Evolutionary conservation across 768 basidiomycete species (phyloP).

Genomic region (Wakefieldia striispora): DNA sequence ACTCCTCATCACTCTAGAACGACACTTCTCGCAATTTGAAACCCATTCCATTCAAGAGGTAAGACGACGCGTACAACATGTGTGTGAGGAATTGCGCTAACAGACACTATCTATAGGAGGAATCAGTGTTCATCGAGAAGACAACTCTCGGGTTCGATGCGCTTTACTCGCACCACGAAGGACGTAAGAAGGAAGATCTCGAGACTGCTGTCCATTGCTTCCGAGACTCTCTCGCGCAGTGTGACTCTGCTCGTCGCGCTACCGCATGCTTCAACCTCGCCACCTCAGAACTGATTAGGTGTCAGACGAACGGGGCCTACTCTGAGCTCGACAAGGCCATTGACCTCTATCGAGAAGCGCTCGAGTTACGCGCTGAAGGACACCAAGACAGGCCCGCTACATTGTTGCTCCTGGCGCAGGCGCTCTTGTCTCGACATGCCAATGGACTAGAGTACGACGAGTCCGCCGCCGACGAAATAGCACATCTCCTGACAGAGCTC

Average conservation of each 20-base stretch:
- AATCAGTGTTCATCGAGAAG: too few relatives aligned
- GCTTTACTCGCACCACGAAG: neutral
- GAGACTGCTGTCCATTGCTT: too few relatives aligned
- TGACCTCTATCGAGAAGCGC: constrained; percentile 5
- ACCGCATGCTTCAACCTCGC: constrained; percentile 14
- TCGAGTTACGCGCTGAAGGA: constrained; percentile 1
- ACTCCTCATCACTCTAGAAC: too few relatives aligned
- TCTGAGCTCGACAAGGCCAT: neutral
- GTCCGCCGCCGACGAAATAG: too few relatives aligned
- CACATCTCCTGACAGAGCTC: too few relatives aligned
- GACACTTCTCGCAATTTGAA: too few relatives aligned
- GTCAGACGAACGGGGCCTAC: neutral
- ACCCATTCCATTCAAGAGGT: too few relatives aligned
- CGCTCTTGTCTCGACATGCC: neutral
- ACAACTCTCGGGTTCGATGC: constrained; percentile 2
- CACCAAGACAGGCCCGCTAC: constrained; percentile 10
- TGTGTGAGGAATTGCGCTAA: too few relatives aligned
- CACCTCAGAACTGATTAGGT: neutral
- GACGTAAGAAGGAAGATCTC: neutral
- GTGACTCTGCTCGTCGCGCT: neutral
- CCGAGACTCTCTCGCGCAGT: neutral
- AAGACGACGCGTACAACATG: too few relatives aligned
- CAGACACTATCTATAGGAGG: too few relatives aligned
- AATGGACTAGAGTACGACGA: neutral
- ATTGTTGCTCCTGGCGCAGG: constrained; percentile 1